These are phyloP conservation scores for Neckera pumila DNA, from an alignment of 225 moss, liverwort and hornwort species.

Conservation along the genomic window DNA sequence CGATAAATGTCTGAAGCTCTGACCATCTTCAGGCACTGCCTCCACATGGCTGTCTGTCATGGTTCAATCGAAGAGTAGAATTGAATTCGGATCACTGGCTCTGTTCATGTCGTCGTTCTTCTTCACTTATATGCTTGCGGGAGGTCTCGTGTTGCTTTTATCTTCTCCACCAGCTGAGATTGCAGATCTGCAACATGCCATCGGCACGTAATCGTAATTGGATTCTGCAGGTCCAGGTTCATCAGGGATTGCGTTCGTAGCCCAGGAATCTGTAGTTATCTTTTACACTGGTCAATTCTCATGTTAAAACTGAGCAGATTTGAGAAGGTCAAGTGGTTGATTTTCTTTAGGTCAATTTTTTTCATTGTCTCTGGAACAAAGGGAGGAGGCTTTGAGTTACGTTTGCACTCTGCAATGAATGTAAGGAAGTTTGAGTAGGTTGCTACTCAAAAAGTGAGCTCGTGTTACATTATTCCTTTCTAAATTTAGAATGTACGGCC, in stretches of 20 bases:
- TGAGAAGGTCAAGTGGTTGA: too few species aligned
- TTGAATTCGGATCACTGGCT: not conserved
- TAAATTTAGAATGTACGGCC: not conserved
- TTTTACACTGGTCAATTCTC: not conserved
- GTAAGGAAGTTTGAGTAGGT: not conserved
- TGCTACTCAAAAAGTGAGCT: not conserved
- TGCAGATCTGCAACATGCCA: slow-evolving; percentile 16
- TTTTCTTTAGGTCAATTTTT: not conserved
- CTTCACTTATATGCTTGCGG: not conserved
- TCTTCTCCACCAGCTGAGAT: slow-evolving; percentile 14
- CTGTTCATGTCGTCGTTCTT: not conserved
- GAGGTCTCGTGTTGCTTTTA: not conserved
- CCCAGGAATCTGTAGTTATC: not conserved
- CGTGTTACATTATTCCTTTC: not conserved
- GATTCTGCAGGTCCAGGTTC: not conserved
- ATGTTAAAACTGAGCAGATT: not conserved
- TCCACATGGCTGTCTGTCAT: not conserved
- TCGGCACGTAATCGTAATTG: not conserved
- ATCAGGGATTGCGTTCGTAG: not conserved
- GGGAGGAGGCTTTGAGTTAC: not conserved
- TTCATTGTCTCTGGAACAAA: not conserved
- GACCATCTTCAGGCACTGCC: not conserved
- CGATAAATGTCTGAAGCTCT: not conserved
- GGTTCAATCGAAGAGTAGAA: not conserved
- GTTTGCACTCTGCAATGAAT: not conserved